Evolutionary conservation across 148 eudicot genomes (phyloP).

Genomic region (Rhododendron mucronatum): DNA sequence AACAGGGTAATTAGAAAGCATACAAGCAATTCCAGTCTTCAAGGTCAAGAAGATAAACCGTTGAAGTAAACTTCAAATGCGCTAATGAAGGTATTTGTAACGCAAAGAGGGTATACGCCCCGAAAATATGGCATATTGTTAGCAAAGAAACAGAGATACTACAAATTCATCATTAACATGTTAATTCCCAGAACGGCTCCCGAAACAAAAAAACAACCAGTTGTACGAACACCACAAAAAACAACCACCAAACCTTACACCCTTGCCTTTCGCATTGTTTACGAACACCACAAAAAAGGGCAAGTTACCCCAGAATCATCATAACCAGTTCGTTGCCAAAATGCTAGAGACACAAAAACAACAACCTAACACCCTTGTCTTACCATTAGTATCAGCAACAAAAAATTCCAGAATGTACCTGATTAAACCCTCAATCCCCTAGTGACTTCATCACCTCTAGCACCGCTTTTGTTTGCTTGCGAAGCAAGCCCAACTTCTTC

Average conservation of each 20-base stretch:
- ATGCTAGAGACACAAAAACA: background rate
- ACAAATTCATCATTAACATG: background rate
- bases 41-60: too few relatives aligned
- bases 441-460: slow-evolving; percentile 5
- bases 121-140: too few relatives aligned
- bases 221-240: background rate
- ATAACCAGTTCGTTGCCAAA: background rate
- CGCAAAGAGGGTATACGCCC: too few relatives aligned
- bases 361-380: background rate
- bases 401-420: too few relatives aligned
- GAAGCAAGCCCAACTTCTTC: slow-evolving; percentile 21
- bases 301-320: background rate
- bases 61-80: too few relatives aligned
- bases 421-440: too few relatives aligned
- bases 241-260: background rate
- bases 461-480: slow-evolving; percentile 19
- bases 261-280: background rate
- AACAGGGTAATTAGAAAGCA: too few relatives aligned
- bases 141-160: too few relatives aligned
- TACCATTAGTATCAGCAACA: too few relatives aligned
- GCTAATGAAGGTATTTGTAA: too few relatives aligned
- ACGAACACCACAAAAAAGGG: background rate
- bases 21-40: too few relatives aligned
- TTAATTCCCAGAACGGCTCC: background rate
- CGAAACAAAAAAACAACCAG: background rate